These are phyloP conservation scores for Rhododendron mucronatum DNA, from an alignment of 148 eudicot genomes.

Conservation along the genomic window DNA sequence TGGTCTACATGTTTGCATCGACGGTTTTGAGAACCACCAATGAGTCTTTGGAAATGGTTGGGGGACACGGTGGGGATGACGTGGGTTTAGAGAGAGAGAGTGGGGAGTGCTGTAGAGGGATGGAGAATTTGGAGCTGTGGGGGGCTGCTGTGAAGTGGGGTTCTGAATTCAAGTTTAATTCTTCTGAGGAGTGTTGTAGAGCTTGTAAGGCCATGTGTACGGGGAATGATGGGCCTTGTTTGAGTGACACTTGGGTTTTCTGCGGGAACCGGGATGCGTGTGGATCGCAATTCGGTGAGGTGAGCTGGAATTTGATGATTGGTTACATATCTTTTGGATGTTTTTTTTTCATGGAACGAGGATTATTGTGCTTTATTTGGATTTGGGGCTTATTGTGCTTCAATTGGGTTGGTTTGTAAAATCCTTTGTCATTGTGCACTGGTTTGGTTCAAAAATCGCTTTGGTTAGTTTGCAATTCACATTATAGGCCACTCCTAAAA, in stretches of 20 bases:
- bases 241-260: conserved; percentile 83
- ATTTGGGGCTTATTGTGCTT: background rate
- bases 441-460: too few relatives aligned
- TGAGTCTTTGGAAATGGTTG: conserved; percentile 3
- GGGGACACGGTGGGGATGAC: background rate
- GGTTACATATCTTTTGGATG: background rate
- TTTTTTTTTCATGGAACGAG: background rate
- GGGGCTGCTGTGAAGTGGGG: conserved; percentile 80
- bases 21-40: conserved; percentile 30
- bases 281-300: conserved; percentile 67
- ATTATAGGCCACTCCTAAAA: background rate
- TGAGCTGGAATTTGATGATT: conserved; percentile 17
- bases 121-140: conserved; percentile 66
- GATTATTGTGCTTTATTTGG: background rate
- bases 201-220: conserved; percentile 68
- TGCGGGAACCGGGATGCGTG: conserved; percentile 63
- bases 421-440: background rate
- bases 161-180: conserved; percentile 49
- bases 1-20: conserved; percentile 53
- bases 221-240: conserved; percentile 59
- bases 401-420: background rate
- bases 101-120: conserved; percentile 54
- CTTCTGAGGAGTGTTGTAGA: conserved; percentile 51
- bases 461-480: background rate
- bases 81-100: conserved; percentile 16